A percentile compares a stretch with the other conserved stretches of the same genome.
Evolutionary conservation across 768 basidiomycete species (phyloP).

Genomic region (Macrocybe gigantea): DNA sequence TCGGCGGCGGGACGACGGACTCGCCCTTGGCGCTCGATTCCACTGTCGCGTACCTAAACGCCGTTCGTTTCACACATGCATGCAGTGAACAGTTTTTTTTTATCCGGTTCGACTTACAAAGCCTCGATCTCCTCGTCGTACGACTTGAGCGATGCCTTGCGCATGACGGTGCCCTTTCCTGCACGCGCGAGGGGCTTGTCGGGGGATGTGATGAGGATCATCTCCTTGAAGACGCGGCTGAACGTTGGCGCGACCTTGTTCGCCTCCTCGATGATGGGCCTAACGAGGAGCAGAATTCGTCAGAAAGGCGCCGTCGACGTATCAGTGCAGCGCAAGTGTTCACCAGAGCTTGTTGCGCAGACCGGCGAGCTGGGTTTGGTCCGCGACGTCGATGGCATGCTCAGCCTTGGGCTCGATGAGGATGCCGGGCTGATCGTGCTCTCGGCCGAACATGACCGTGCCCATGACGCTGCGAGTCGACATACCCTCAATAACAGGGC

Average conservation of each 20-base stretch:
- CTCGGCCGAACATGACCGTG: slow-evolving; percentile 34
- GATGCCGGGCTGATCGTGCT: slow-evolving; percentile 23
- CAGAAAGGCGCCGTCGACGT: neutral
- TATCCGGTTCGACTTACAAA: slow-evolving; percentile 17
- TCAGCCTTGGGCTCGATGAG: slow-evolving; percentile 21
- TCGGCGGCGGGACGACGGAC: slow-evolving; percentile 13
- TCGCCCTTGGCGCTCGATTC: slow-evolving; percentile 14
- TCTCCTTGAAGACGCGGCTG: slow-evolving; percentile 39
- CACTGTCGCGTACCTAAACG: slow-evolving; percentile 18
- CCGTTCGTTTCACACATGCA: neutral
- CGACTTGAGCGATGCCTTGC: slow-evolving; percentile 27
- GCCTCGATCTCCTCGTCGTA: slow-evolving; percentile 35
- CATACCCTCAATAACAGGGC: neutral
- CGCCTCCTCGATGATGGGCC: slow-evolving; percentile 32
- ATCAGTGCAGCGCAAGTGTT: slow-evolving; percentile 2
- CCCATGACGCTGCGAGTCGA: slow-evolving; percentile 19
- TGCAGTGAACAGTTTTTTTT: too few species aligned
- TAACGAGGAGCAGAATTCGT: slow-evolving; percentile 6
- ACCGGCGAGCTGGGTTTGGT: slow-evolving; percentile 18
- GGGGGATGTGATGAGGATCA: slow-evolving; percentile 36
- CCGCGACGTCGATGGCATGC: slow-evolving; percentile 21
- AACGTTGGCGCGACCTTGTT: slow-evolving; percentile 30
- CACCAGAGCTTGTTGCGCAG: slow-evolving; percentile 30
- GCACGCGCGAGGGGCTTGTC: slow-evolving; percentile 35
- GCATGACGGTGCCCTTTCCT: slow-evolving; percentile 36